Base-by-base conservation (phyloP, 2,329 filamentous ascomycete species). In the Phialophora chinensis region DNA sequence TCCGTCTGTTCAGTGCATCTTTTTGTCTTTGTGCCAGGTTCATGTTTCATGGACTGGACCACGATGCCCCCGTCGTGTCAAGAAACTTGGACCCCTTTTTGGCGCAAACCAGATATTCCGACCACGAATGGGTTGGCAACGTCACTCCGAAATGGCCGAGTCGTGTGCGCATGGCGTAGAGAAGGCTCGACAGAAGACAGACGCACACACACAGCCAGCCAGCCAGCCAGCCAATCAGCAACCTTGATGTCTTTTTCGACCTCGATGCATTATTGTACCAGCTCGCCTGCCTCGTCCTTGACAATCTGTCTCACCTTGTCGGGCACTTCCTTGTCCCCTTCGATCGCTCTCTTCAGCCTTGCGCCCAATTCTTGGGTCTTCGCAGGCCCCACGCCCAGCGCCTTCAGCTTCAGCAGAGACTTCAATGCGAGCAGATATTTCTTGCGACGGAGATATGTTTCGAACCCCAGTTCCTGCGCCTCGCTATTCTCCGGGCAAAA, bases 351-450 rank as follows among this genome's bases (percentile, higher is more conserved):
- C 69, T 87, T 88, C 80, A 97, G 90, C 65, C 87, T 86, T 52
- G 90, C 81, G 33, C 86, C 83, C 76, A 95, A 91, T 74, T 92
- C 87, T 75, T 93, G 89, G n/a, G 94, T 85, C 69, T 85, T 87
- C 11, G 91, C 86, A 74, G 93, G 85, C 54, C 87, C 83, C 2
- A 88, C 78, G 69, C 95, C 89, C 38, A 97, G 82, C 2, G 85
- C 83, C 63, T 87, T 81, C 31, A 92, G 89, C 20, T 91, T 89
- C 57, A 91, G 87, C 62, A 99, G 85, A 78, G 92, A 97, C 74
- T 92, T 91, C 66, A 97, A 84, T 0, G 95, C 94, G 67, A 96
- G 89, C 52, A 96, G 81, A 74, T 91, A 92, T 82, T 97, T 97
- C 76, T 88, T 93, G 94, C 90, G 86, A 75, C 93, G 86, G 66